A percentile compares a stretch with the other conserved stretches of the same genome.
phyloP scores from a whole-genome alignment of 2,329 filamentous ascomycete genomes.

The Aspergillus versicolor region DNA sequence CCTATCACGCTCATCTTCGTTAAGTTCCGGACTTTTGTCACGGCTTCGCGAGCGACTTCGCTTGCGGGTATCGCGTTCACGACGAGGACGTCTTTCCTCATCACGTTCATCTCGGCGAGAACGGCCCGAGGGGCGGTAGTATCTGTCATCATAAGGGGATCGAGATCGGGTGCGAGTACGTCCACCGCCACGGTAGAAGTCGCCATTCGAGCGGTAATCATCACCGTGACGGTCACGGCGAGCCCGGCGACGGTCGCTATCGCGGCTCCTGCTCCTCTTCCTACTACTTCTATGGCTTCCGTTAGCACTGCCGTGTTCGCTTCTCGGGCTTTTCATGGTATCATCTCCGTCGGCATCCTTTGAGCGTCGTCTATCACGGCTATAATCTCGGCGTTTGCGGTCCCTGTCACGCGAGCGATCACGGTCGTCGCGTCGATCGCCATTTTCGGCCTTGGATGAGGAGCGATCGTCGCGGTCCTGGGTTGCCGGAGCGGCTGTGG shows the following conservation, averaged over 20 bases:
- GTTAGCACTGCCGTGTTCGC: constrained; percentile 70
- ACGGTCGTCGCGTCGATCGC: constrained; percentile 57
- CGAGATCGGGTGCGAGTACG: constrained; percentile 69
- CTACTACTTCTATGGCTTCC: constrained; percentile 77
- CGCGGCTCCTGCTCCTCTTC: constrained; percentile 75
- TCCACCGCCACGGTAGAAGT: constrained; percentile 68
- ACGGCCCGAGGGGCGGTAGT: constrained; percentile 53
- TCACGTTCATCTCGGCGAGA: constrained; percentile 51
- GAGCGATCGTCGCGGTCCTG: constrained; percentile 58
- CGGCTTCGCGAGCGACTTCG: constrained; percentile 43
- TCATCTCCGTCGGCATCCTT: constrained; percentile 58
- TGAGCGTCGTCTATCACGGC: constrained; percentile 52
- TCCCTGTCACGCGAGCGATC: constrained; percentile 60
- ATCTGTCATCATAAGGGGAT: constrained; percentile 64
- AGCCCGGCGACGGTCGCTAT: constrained; percentile 71
- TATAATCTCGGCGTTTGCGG: constrained; percentile 60
- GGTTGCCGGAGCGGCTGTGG: constrained; percentile 63
- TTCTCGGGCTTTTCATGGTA: constrained; percentile 64
- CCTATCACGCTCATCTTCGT: constrained; percentile 93
- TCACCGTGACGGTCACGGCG: constrained; percentile 66
- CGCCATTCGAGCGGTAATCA: constrained; percentile 57
- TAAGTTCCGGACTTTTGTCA: constrained; percentile 64
- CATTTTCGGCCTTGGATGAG: constrained; percentile 51
- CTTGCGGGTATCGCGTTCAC: constrained; percentile 49
- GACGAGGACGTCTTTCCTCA: constrained; percentile 50